phyloP scores from a whole-genome alignment of 306 rosid species.

The Prosopis cineraria region DNA sequence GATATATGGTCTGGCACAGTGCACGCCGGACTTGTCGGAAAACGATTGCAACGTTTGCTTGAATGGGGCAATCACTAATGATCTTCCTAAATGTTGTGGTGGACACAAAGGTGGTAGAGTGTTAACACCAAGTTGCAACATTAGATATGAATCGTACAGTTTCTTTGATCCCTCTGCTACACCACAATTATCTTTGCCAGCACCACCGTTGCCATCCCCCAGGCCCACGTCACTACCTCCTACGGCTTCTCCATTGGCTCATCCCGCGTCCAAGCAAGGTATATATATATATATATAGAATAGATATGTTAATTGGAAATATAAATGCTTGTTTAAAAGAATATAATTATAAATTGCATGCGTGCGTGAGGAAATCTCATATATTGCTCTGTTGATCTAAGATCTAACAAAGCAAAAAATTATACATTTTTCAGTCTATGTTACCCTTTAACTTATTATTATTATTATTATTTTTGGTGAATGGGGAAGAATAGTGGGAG shows the following conservation, averaged over 20 bases:
- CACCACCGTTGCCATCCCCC: background rate
- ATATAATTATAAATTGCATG: too few species aligned
- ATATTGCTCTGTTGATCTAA: too few species aligned
- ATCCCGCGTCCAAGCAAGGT: background rate
- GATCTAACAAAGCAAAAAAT: too few species aligned
- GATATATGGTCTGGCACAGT: conserved; percentile 34
- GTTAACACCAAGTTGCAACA: conserved; percentile 24
- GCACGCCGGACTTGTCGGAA: conserved; percentile 32
- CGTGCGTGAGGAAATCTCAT: too few species aligned
- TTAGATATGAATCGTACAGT: background rate
- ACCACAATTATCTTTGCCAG: background rate
- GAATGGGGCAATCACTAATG: background rate
- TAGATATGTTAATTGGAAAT: too few species aligned
- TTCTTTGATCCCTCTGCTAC: background rate
- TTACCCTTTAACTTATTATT: too few species aligned
- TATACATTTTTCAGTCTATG: too few species aligned
- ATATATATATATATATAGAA: too few species aligned
- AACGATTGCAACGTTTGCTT: background rate
- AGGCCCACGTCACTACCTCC: too few species aligned
- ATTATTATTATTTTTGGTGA: too few species aligned
- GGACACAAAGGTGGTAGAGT: background rate
- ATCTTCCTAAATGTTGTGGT: background rate
- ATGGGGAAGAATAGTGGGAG: too few species aligned
- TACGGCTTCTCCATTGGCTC: background rate
- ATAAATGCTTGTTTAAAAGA: too few species aligned